Evolutionary conservation across 1,139 yeast genomes (phyloP).

Genomic region (Saccharomyces hybrid): DNA sequence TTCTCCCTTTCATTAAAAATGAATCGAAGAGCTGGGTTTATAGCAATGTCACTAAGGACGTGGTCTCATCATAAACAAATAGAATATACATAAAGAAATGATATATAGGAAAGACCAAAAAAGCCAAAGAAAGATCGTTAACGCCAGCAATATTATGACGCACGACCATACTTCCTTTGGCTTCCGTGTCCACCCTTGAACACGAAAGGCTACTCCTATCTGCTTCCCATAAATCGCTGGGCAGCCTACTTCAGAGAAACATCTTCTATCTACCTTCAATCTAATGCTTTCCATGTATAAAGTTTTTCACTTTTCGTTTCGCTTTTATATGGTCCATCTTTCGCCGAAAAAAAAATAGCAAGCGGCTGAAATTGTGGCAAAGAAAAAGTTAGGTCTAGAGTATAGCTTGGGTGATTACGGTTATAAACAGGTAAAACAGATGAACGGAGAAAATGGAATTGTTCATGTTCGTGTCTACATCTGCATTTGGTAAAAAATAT

Average conservation of each 20-base stretch:
- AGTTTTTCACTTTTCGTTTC: background rate
- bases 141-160: background rate
- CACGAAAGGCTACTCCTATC: background rate
- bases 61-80: slow-evolving; percentile 34
- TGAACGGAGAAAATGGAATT: background rate
- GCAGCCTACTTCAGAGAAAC: too few relatives aligned
- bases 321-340: background rate
- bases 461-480: background rate
- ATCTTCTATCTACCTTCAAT: too few relatives aligned
- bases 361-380: background rate
- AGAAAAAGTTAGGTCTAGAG: background rate
- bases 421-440: background rate
- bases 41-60: slow-evolving; percentile 35
- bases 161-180: background rate
- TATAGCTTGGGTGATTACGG: background rate
- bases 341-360: background rate
- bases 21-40: slow-evolving; percentile 49
- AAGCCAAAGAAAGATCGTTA: background rate
- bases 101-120: background rate
- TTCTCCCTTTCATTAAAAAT: slow-evolving; percentile 12
- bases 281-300: too few relatives aligned
- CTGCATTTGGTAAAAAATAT: background rate
- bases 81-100: background rate
- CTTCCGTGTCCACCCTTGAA: background rate
- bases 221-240: too few relatives aligned